phyloP scores from a whole-genome alignment of 1,139 yeast species.

The Sugiyamaella neomexicana region DNA sequence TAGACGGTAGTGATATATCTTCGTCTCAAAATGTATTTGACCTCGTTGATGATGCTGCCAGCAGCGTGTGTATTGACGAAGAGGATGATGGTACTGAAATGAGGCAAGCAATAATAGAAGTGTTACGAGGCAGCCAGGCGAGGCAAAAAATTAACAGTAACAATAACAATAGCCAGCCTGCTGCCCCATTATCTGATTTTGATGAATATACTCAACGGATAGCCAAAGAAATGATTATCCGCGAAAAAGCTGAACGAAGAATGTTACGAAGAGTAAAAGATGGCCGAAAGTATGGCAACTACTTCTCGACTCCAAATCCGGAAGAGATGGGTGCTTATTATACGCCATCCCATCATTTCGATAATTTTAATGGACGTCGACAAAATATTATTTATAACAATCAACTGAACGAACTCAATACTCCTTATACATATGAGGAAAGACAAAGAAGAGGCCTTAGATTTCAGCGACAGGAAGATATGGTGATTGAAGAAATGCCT shows the following conservation, averaged over 20 bases:
- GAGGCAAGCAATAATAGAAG: constrained; percentile 26
- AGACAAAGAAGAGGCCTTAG: constrained; percentile 20
- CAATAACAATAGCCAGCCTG: constrained; percentile 6
- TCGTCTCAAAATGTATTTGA: constrained; percentile 5
- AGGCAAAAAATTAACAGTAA: constrained; percentile 7
- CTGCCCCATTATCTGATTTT: constrained; percentile 40
- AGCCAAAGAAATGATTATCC: constrained; percentile 40
- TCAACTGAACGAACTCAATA: constrained; percentile 32
- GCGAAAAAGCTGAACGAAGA: constrained; percentile 33
- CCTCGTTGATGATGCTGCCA: constrained; percentile 36
- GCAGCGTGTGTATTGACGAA: constrained; percentile 40
- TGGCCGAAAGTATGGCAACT: constrained; percentile 32
- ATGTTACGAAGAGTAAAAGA: constrained; percentile 26
- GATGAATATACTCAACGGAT: constrained; percentile 42
- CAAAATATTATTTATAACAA: constrained; percentile 34
- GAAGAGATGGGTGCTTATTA: constrained; percentile 21
- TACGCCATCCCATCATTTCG: constrained; percentile 33
- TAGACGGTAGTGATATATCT: background rate
- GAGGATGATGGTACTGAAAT: constrained; percentile 32
- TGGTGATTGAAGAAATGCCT: constrained; percentile 21
- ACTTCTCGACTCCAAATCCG: constrained; percentile 27
- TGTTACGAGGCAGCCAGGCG: constrained; percentile 28
- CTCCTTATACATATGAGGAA: constrained; percentile 31
- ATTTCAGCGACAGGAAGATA: constrained; percentile 15
- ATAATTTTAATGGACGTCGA: constrained; percentile 35